Conservation (phyloP, 2,329 filamentous ascomycete species). For the Boeremia exigua region DNA sequence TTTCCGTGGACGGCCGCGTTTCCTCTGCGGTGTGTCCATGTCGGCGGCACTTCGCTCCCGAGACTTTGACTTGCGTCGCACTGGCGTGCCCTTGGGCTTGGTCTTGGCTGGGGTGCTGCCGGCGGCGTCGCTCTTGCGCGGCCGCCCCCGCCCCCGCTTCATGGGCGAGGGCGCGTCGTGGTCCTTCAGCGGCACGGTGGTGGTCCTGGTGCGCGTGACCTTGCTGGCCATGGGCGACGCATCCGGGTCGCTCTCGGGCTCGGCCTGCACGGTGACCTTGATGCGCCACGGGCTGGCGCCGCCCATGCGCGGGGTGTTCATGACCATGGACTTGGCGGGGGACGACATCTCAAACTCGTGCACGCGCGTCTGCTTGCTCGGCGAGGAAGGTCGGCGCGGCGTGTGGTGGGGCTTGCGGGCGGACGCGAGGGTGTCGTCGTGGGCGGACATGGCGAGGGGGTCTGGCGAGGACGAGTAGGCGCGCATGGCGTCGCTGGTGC, state of each 20-base stretch:
- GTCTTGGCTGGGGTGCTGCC: slow-evolving; percentile 30
- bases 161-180: slow-evolving; percentile 45
- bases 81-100: slow-evolving; percentile 43
- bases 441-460: slow-evolving; percentile 41
- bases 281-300: slow-evolving; percentile 56
- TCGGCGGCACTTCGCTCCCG: slow-evolving; percentile 29
- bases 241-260: slow-evolving; percentile 47
- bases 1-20: slow-evolving; percentile 44
- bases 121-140: slow-evolving; percentile 43
- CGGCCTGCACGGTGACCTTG: slow-evolving; percentile 58
- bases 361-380: slow-evolving; percentile 35
- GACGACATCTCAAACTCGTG: slow-evolving; percentile 36
- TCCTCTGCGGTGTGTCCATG: slow-evolving; percentile 38
- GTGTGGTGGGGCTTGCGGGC: slow-evolving; percentile 28
- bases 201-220: slow-evolving; percentile 43
- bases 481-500: slow-evolving; percentile 24
- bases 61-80: slow-evolving; percentile 35
- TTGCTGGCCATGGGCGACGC: slow-evolving; percentile 39
- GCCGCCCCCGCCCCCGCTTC: slow-evolving; percentile 45
- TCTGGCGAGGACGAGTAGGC: slow-evolving; percentile 47
- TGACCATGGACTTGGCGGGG: slow-evolving; percentile 54
- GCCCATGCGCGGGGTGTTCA: slow-evolving; percentile 49
- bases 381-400: slow-evolving; percentile 35
- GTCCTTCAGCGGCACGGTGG: slow-evolving; percentile 52
- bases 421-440: slow-evolving; percentile 29